Base-by-base conservation (phyloP, 1,139 yeast species). In the Hyphopichia pseudoburtonii region DNA sequence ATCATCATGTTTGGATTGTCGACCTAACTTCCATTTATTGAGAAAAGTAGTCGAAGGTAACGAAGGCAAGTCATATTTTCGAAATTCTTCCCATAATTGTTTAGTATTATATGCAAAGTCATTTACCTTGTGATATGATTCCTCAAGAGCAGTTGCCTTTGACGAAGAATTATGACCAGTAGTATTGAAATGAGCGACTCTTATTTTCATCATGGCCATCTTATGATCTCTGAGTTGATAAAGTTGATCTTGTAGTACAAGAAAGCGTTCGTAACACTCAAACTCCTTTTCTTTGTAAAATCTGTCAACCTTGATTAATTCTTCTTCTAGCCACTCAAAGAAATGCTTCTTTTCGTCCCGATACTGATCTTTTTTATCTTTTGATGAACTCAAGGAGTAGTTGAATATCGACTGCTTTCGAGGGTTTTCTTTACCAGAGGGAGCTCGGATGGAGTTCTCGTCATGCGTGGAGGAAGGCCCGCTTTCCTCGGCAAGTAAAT, bases 241-340 rank as follows among this genome's bases (percentile, higher is more conserved):
- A 32, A 87, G 56, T 54, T 86, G 95, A 46, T 79, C 86, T 48
- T 84, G 86, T 17, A 87, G 55, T 8, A 82, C 55, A 12, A 80
- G 60, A 47, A 76, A 82, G 42, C 90, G 65, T 39, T 78, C 78
- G 33, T 79, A 70, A 0, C 76, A 79, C 29, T 79, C 83, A 23
- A 68, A 67, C 50, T 86, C 94, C 48, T 73, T 79, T 30, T 73
- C 78, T 32, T 56, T 62, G 55, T 74, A 86, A 52, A 86, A 86
- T 0, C 30, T 39, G 34, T 85, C 81, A 9, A 86, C 83, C 52
- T 81, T 84, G 3, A 35, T 42, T 17, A 82, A 64, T 52, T 86
- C 81, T 0, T 48, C 40, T 37, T 83, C 80, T 4, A 86, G 66
- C 94, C 94, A 86, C 2, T 48, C 53, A 14, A 68, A 45, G 45